A percentile compares a stretch with the other conserved stretches of the same genome.
Evolutionary conservation across 2,329 filamentous ascomycete species (phyloP).

Genomic region (Sphaceloma murrayae): DNA sequence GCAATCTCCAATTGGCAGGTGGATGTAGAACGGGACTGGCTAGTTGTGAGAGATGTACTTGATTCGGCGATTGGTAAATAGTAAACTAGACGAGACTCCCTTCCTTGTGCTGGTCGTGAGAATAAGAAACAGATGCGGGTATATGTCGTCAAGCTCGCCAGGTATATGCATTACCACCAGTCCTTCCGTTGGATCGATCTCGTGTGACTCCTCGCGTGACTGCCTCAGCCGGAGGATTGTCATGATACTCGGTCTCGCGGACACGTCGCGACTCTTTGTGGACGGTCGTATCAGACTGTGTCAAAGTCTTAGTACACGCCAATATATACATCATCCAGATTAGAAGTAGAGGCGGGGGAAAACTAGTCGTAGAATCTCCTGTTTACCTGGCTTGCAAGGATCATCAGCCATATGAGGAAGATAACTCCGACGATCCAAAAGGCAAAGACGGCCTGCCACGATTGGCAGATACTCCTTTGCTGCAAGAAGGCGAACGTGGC

Average conservation of each 20-base stretch:
- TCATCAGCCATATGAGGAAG: slow-evolving; percentile 58
- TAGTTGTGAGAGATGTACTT: slow-evolving; percentile 56
- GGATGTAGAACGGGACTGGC: slow-evolving; percentile 56
- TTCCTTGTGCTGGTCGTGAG: slow-evolving; percentile 8
- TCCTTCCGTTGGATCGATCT: not conserved
- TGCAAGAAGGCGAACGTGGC: slow-evolving; percentile 54
- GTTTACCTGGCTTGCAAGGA: slow-evolving; percentile 38
- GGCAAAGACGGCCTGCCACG: slow-evolving; percentile 54
- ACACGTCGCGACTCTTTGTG: not conserved
- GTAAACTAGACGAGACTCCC: slow-evolving; percentile 1
- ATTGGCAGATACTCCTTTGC: slow-evolving; percentile 54
- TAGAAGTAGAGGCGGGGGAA: not conserved
- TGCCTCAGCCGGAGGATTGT: not conserved
- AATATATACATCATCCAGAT: slow-evolving; percentile 2
- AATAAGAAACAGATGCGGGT: not conserved
- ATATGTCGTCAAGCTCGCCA: not conserved
- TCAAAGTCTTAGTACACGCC: slow-evolving; percentile 4
- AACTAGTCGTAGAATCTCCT: slow-evolving; percentile 18
- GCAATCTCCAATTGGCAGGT: slow-evolving; percentile 72
- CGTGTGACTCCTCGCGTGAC: too few species aligned
- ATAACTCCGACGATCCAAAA: slow-evolving; percentile 54
- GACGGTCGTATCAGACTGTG: not conserved
- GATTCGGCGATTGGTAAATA: slow-evolving; percentile 24
- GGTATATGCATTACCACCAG: not conserved
- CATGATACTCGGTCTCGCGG: not conserved